Evolutionary conservation across 768 basidiomycete genomes (phyloP).

Genomic region (Podaxis rugospora): DNA sequence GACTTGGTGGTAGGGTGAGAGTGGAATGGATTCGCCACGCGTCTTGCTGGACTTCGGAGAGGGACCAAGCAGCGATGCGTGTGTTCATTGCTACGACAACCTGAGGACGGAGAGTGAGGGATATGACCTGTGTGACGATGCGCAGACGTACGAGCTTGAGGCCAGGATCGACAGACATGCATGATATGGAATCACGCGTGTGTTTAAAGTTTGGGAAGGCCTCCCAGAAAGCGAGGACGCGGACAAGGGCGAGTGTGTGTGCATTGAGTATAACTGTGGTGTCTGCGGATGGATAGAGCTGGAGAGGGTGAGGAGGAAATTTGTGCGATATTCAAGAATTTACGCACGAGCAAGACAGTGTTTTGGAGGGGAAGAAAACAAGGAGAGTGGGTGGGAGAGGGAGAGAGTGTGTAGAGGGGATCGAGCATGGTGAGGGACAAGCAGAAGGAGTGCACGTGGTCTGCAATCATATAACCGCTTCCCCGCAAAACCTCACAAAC

Average conservation of each 20-base stretch:
- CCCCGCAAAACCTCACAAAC: neutral
- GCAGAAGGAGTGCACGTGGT: conserved; percentile 5
- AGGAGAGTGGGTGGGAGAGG: conserved; percentile 49
- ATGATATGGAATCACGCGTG: conserved; percentile 43
- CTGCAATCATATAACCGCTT: neutral
- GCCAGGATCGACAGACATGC: conserved; percentile 67
- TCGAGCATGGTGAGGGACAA: conserved; percentile 29
- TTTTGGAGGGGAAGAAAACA: conserved; percentile 54
- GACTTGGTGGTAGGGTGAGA: conserved; percentile 54
- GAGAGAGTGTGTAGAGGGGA: conserved; percentile 34
- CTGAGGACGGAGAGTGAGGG: conserved; percentile 32
- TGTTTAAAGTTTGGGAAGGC: conserved; percentile 63
- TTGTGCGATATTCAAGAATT: neutral
- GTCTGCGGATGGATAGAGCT: conserved; percentile 75
- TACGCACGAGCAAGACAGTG: conserved; percentile 56
- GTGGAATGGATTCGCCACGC: conserved; percentile 83
- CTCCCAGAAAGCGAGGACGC: conserved; percentile 76
- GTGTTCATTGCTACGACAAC: conserved; percentile 68
- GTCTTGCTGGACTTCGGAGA: conserved; percentile 58
- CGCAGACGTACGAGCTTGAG: conserved; percentile 70
- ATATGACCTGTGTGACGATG: neutral
- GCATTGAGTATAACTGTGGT: conserved; percentile 70
- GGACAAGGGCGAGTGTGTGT: conserved; percentile 55
- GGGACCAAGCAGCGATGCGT: conserved; percentile 75
- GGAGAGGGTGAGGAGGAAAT: conserved; percentile 13